Percentiles rank a stretch among this genome's conserved stretches.
These are phyloP conservation scores for Datisca glomerata DNA, from an alignment of 306 rosid species.

Conservation along the genomic window DNA sequence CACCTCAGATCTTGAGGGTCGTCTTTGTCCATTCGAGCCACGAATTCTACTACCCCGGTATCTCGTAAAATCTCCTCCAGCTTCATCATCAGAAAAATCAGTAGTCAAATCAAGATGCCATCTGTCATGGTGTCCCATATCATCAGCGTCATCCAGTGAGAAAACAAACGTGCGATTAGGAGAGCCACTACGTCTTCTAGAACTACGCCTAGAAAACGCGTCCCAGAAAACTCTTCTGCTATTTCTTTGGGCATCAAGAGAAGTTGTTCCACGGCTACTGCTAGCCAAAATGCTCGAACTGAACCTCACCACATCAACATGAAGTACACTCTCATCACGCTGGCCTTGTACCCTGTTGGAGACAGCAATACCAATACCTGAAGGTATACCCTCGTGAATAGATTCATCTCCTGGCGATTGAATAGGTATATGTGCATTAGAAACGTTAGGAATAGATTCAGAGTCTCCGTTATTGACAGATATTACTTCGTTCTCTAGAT, in stretches of 20 bases:
- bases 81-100: conserved; percentile 49
- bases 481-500: conserved; percentile 20
- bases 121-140: conserved; percentile 57
- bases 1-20: conserved; percentile 85
- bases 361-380: conserved; percentile 65
- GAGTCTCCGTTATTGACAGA: conserved; percentile 22
- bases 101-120: conserved; percentile 91
- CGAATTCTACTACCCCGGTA: no score
- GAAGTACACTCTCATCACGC: conserved; percentile 51
- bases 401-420: conserved; percentile 42
- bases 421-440: conserved; percentile 33
- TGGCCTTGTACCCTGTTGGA: conserved; percentile 60
- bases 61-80: conserved; percentile 44
- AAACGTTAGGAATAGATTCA: conserved; percentile 29
- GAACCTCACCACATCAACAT: conserved; percentile 69
- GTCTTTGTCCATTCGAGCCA: conserved; percentile 47
- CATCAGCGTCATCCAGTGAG: conserved; percentile 52
- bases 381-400: conserved; percentile 38
- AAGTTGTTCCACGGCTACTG: conserved; percentile 34
- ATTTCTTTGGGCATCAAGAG: conserved; percentile 58
- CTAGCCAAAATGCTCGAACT: conserved; percentile 58
- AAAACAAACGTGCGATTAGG: conserved; percentile 54
- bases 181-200: conserved; percentile 73
- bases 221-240: conserved; percentile 86
- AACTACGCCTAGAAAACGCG: conserved; percentile 69